Evolutionary conservation across 129 eudicot genomes (phyloP), one percentile per base, ranked within the genome.

Genomic region (Arctium lappa): DNA sequence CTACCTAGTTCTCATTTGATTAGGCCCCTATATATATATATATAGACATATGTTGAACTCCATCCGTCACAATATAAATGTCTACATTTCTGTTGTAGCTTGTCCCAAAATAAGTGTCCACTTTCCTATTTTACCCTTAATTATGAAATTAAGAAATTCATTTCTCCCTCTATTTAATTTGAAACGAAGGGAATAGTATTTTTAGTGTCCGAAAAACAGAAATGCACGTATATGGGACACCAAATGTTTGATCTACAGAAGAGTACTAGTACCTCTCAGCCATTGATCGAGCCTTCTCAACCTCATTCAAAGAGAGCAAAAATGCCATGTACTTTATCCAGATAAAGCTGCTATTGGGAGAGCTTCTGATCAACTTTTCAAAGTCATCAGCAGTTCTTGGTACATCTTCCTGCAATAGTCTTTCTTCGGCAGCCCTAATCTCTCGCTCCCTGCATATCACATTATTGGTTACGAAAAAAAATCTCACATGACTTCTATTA

Each of bases 251-350:
- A 53, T 53, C 65, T 5, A 1, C 65, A 53, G 65, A 53, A 53
- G 65, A 53, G 29, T 38, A 72, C 37, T 27, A 69, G 71, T 85
- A 92, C 98, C 97, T 95, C 84, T 95, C 97, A 79, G 98, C 98
- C 72, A 88, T 89, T 30, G 94, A 83, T 36, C 98, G 93, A 36
- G 98, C 97, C 82, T 90, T 93, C 79, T 91, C 98, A 83, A 95
- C 86, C 39, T 95, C 97, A 69, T 91, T 91, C 83, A 86, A 75
- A 30, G 91, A 82, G 65, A 92, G 89, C 88, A 90, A 86, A 81
- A 84, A 90, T 0, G 84, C 93, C 97, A 95, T 95, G 85, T 95
- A 95, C 37, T 92, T 92, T 73, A 95, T 91, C 98, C 98, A 95
- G 31, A 92, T 82, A 88, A 88, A 92, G 79, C 97, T 95, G 92